Conservation (phyloP, 2,329 filamentous ascomycete species). For the Diaporthe citri region DNA sequence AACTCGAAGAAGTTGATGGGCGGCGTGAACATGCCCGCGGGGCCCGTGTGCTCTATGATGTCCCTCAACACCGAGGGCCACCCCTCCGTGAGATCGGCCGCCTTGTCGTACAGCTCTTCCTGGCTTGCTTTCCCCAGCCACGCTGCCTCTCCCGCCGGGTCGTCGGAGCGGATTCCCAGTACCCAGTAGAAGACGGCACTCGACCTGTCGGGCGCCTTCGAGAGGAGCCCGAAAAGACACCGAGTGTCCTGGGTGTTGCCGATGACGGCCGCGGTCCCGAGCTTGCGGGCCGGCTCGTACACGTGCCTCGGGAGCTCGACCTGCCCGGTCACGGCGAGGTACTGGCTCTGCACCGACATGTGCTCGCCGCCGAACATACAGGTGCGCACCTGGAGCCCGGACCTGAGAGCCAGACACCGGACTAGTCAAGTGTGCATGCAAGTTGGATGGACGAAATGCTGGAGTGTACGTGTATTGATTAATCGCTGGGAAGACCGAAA, state of each 20-base stretch:
- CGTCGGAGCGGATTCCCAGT: neutral
- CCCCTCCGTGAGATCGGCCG: neutral
- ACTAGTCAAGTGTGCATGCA: no score
- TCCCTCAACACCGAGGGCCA: neutral
- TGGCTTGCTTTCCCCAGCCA: neutral
- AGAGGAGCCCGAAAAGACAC: neutral
- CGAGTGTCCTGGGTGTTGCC: neutral
- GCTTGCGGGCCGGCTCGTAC: neutral
- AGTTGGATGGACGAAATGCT: no score
- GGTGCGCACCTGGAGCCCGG: neutral
- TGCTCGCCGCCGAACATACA: neutral
- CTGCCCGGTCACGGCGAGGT: neutral
- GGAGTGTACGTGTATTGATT: rapidly evolving
- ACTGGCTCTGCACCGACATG: neutral
- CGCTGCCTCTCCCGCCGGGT: neutral
- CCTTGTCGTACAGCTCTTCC: neutral
- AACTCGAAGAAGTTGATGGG: conserved; percentile 5
- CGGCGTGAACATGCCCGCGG: neutral
- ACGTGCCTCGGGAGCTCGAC: neutral
- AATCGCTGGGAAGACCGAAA: no score
- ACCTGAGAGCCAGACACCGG: no score
- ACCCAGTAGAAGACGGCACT: neutral
- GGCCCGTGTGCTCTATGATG: neutral
- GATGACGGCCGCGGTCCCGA: neutral
- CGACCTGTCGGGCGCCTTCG: neutral